Percentiles rank a stretch among this genome's conserved stretches.
phyloP scores from a whole-genome alignment of 768 basidiomycete species.

The Suillus occidentalis region DNA sequence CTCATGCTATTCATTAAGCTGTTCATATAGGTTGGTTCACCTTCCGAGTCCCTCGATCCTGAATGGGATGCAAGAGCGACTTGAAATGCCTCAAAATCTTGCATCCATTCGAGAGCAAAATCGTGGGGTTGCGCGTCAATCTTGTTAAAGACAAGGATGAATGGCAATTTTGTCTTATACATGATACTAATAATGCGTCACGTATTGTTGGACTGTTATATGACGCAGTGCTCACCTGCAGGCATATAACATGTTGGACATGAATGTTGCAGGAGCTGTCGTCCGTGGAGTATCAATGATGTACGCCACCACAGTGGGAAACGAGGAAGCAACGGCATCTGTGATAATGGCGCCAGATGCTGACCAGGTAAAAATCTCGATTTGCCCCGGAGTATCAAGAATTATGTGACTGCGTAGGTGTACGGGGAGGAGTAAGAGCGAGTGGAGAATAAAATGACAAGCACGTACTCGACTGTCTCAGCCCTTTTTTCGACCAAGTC shows the following conservation, averaged over 20 bases:
- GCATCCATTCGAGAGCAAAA: slow-evolving; percentile 98
- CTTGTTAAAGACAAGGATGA: slow-evolving; percentile 98
- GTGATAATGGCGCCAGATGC: slow-evolving; percentile 99
- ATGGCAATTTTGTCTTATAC: slow-evolving; percentile 97
- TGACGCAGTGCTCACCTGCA: slow-evolving; percentile 67
- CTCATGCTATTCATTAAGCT: slow-evolving; percentile 99
- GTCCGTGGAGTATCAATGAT: slow-evolving; percentile 97
- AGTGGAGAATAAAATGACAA: background rate
- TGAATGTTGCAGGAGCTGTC: slow-evolving; percentile 94
- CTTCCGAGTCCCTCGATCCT: slow-evolving; percentile 71
- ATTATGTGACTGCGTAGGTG: slow-evolving; percentile 75
- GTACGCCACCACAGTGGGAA: slow-evolving; percentile 95
- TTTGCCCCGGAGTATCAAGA: slow-evolving; percentile 97
- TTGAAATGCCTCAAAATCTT: slow-evolving; percentile 95
- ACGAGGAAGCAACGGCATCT: slow-evolving; percentile 88
- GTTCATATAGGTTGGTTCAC: slow-evolving; percentile 97
- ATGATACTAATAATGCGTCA: slow-evolving; percentile 63
- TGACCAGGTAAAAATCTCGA: slow-evolving; percentile 99
- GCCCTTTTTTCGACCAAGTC: slow-evolving; percentile 88
- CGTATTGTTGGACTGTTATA: slow-evolving; percentile 4
- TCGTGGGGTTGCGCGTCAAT: slow-evolving; percentile 88
- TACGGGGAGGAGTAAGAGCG: background rate
- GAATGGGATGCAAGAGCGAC: slow-evolving; percentile 73
- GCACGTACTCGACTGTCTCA: slow-evolving; percentile 79
- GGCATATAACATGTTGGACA: slow-evolving; percentile 99